Percentiles rank a stretch among this genome's conserved stretches.
Conservation (phyloP, 2,329 filamentous ascomycete genomes). For the Colletotrichum aenigma region DNA sequence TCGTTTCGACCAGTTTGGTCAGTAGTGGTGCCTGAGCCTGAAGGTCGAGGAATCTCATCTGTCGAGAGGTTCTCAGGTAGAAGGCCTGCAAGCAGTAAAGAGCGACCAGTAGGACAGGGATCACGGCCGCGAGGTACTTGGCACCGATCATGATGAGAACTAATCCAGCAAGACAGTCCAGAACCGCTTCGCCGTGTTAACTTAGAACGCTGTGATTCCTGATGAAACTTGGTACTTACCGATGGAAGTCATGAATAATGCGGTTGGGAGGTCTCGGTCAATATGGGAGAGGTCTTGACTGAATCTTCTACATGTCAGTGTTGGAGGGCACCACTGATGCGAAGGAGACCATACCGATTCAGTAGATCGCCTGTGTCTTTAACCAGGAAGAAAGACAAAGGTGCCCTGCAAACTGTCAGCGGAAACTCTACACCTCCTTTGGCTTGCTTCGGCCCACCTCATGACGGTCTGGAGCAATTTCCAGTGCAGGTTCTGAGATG, state of each 20-base stretch:
- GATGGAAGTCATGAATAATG: background rate
- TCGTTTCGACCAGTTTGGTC: slow-evolving; percentile 42
- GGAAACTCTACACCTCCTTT: rapidly evolving
- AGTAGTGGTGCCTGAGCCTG: slow-evolving; percentile 55
- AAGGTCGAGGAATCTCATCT: slow-evolving; percentile 59
- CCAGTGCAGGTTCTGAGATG: slow-evolving; percentile 2
- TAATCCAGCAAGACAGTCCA: background rate
- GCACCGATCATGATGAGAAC: slow-evolving; percentile 50
- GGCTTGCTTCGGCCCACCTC: background rate
- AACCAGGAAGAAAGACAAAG: slow-evolving; percentile 22
- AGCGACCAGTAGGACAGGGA: slow-evolving; percentile 40
- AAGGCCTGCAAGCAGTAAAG: slow-evolving; percentile 30
- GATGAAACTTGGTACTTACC: background rate
- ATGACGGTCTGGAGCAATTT: background rate
- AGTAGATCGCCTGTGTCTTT: slow-evolving; percentile 25
- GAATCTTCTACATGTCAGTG: slow-evolving; percentile 9
- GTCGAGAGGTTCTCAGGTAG: slow-evolving; percentile 56
- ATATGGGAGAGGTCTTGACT: slow-evolving; percentile 30
- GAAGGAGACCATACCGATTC: slow-evolving; percentile 14
- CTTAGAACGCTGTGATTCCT: background rate
- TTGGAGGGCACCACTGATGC: background rate
- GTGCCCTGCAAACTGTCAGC: background rate
- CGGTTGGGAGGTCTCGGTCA: slow-evolving; percentile 24
- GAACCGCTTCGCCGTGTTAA: background rate
- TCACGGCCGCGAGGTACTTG: slow-evolving; percentile 45